Conservation (phyloP, 768 basidiomycete genomes). For the Russula abietina region DNA sequence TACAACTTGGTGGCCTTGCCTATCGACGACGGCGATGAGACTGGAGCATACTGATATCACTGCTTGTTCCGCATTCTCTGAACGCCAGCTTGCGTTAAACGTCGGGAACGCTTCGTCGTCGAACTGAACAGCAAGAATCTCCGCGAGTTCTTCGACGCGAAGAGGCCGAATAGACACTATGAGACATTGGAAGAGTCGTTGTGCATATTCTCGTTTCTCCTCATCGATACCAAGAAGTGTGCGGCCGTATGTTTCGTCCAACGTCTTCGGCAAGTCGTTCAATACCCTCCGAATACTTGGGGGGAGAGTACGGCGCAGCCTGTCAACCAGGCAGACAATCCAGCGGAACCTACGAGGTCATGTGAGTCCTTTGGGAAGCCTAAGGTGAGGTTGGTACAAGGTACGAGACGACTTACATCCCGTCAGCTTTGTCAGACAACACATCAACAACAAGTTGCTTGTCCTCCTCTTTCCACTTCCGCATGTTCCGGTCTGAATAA, state of each 20-base stretch:
- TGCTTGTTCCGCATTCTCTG: neutral
- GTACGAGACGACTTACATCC: slow-evolving; percentile 1
- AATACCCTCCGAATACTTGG: neutral
- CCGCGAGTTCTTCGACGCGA: neutral
- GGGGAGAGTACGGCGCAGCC: neutral
- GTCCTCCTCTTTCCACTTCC: slow-evolving; percentile 7
- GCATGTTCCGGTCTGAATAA: slow-evolving; percentile 2
- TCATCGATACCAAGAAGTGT: neutral
- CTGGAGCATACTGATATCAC: neutral
- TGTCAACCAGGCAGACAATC: slow-evolving; percentile 3
- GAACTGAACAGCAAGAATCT: neutral
- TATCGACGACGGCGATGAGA: neutral
- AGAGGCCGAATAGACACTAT: neutral
- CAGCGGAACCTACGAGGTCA: slow-evolving; percentile 2
- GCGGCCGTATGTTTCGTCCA: slow-evolving; percentile 3
- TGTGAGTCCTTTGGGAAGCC: no score
- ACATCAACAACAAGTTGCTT: neutral
- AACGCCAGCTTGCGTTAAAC: neutral
- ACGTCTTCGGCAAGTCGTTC: neutral
- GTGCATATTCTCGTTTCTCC: neutral
- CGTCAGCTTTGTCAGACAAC: slow-evolving; percentile 5
- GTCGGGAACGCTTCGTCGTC: neutral
- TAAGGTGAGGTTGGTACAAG: no score
- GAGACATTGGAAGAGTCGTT: slow-evolving; percentile 11
- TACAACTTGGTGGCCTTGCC: neutral